Percentiles rank a stretch among this genome's conserved stretches.
Conservation (phyloP, 192 early-diverging fungal genomes). For the Bifiguratus adelaidae region DNA sequence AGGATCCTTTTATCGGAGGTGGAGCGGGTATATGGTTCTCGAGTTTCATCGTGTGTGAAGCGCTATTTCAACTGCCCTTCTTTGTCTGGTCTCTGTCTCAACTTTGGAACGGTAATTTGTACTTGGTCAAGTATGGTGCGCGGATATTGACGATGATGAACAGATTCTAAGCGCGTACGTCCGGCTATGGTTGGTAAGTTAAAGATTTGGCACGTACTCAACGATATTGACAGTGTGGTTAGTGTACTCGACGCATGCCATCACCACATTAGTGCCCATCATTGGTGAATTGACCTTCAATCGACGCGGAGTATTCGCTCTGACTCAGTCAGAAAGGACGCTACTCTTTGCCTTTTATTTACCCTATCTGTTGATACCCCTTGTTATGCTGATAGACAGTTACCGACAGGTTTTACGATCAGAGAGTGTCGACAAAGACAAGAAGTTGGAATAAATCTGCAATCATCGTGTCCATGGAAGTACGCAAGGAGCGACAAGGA, state of each 20-base stretch:
- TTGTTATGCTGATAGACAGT: background rate
- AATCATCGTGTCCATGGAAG: no score
- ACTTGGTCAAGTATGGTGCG: background rate
- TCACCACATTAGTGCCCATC: background rate
- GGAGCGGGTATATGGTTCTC: background rate
- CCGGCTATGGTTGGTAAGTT: background rate
- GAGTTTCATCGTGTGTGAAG: background rate
- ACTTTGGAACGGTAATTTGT: background rate
- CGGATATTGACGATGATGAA: background rate
- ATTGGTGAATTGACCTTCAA: background rate
- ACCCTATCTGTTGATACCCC: background rate
- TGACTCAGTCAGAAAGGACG: background rate
- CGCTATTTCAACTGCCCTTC: background rate
- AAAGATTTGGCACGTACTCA: background rate
- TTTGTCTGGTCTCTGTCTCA: background rate
- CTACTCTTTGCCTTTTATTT: background rate
- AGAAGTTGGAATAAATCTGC: no score
- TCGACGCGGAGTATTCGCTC: background rate
- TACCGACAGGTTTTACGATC: no score
- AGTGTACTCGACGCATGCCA: background rate
- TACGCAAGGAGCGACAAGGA: no score
- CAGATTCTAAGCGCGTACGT: background rate
- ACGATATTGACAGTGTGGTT: background rate
- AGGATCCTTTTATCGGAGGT: background rate
- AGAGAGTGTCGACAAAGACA: no score